A percentile compares a stretch with the other conserved stretches of the same genome.
These are phyloP conservation scores for Phytophthora tentaculata DNA, from an alignment of 352 stramenopile genomes.

Conservation along the genomic window DNA sequence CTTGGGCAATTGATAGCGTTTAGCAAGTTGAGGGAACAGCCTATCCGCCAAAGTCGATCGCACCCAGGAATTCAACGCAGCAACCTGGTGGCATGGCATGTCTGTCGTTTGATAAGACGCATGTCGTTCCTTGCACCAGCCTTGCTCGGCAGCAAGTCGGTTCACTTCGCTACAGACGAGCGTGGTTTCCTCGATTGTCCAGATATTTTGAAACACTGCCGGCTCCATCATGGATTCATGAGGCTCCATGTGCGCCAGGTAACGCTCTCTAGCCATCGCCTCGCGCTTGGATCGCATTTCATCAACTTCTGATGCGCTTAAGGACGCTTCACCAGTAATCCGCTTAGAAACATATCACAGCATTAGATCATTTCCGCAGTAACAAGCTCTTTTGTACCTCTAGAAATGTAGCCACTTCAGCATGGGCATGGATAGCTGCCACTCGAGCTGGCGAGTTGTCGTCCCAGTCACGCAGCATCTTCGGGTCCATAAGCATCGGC, in stretches of 20 bases:
- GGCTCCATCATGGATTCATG: constrained; percentile 45
- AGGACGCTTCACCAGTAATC: constrained; percentile 23
- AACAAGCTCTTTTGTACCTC: constrained; percentile 26
- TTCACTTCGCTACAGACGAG: constrained; percentile 52
- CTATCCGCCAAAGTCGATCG: constrained; percentile 47
- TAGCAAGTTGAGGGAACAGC: constrained; percentile 67
- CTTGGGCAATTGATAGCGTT: constrained; percentile 47
- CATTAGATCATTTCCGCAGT: not conserved
- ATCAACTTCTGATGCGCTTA: constrained; percentile 32
- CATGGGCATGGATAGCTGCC: constrained; percentile 51
- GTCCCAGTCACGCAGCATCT: constrained; percentile 60
- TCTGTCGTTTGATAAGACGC: constrained; percentile 87
- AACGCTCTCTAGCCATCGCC: constrained; percentile 48
- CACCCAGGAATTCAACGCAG: constrained; percentile 72
- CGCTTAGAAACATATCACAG: constrained; percentile 13
- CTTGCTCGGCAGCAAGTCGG: constrained; percentile 39
- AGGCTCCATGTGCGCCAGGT: constrained; percentile 58
- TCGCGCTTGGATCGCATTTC: constrained; percentile 45
- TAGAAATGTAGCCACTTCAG: constrained; percentile 46
- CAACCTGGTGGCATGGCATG: constrained; percentile 77
- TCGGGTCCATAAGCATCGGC: constrained; percentile 39
- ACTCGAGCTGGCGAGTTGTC: constrained; percentile 57
- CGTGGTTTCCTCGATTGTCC: constrained; percentile 54
- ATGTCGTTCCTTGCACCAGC: constrained; percentile 84
- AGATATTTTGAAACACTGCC: constrained; percentile 57